phyloP scores from a whole-genome alignment of 495 filamentous ascomycete species.

The Aspergillus mulundensis region DNA sequence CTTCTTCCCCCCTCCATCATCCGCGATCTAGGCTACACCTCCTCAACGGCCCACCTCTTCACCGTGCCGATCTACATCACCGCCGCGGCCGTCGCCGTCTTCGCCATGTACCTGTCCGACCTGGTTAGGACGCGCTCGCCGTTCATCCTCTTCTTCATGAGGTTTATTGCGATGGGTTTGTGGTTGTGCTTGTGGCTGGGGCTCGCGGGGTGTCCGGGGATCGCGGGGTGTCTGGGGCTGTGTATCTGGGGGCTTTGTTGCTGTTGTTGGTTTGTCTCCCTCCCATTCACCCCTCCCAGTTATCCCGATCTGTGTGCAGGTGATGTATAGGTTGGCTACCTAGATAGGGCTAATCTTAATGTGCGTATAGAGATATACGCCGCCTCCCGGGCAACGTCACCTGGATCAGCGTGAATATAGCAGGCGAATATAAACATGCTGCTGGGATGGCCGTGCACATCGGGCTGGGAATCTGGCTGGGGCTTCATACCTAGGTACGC shows the following conservation, averaged over 20 bases:
- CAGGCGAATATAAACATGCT: constrained; percentile 65
- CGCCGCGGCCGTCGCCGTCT: constrained; percentile 35
- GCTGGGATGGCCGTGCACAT: constrained; percentile 75
- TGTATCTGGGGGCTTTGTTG: constrained; percentile 74
- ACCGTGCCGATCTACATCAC: constrained; percentile 58
- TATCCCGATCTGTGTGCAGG: no score
- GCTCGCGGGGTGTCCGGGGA: no score
- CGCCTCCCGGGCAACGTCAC: constrained; percentile 60
- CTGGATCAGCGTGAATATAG: constrained; percentile 70
- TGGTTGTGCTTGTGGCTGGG: constrained; percentile 52
- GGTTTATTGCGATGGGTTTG: constrained; percentile 60
- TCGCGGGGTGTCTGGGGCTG: constrained; percentile 52
- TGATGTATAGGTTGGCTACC: no score
- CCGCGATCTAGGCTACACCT: constrained; percentile 55
- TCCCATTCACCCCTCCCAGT: no score
- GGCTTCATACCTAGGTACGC: no score
- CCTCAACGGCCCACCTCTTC: constrained; percentile 63
- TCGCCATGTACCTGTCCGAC: constrained; percentile 54
- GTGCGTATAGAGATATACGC: constrained; percentile 33
- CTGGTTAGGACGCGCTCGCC: constrained; percentile 55
- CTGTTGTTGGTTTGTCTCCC: constrained; percentile 62
- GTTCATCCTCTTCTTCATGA: constrained; percentile 59
- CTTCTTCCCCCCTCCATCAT: constrained; percentile 71
- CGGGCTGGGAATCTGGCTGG: constrained; percentile 67
- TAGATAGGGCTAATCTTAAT: not conserved